Evolutionary conservation across 768 basidiomycete genomes (phyloP).

Genomic region (Lactarius evosmus): DNA sequence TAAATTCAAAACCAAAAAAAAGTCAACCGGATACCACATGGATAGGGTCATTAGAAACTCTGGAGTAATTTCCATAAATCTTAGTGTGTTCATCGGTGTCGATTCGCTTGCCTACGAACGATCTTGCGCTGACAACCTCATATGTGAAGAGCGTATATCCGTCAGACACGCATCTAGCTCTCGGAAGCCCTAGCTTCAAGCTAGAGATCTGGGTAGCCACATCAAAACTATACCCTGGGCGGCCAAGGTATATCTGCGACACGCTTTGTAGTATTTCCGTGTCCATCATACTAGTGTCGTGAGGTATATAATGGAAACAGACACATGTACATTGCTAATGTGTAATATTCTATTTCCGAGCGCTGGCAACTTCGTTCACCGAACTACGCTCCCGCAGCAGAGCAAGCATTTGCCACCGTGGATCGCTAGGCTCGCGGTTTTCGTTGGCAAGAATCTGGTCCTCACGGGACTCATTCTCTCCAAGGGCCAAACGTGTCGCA

Average conservation of each 20-base stretch:
- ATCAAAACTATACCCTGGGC: no score
- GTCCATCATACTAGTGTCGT: not conserved
- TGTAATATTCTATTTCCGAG: constrained; percentile 38
- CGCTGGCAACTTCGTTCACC: constrained; percentile 49
- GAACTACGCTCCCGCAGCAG: constrained; percentile 70
- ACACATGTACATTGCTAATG: constrained; percentile 4
- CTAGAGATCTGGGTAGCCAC: no score
- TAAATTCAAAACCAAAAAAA: not conserved
- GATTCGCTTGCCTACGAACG: constrained; percentile 58
- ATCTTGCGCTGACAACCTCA: constrained; percentile 66
- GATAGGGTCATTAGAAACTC: constrained; percentile 30
- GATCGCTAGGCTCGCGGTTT: constrained; percentile 54
- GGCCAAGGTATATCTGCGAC: no score
- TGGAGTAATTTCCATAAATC: constrained; percentile 69
- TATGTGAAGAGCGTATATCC: constrained; percentile 36
- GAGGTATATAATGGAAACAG: constrained; percentile 2
- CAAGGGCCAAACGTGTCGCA: constrained; percentile 63
- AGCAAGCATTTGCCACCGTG: constrained; percentile 75
- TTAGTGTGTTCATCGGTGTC: constrained; percentile 53
- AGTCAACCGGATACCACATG: constrained; percentile 12
- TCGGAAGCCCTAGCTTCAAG: constrained; percentile 33
- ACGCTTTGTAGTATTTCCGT: not conserved
- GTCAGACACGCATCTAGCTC: constrained; percentile 6
- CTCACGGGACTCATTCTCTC: constrained; percentile 54
- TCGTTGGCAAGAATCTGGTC: constrained; percentile 58